phyloP scores from a whole-genome alignment of 495 filamentous ascomycete genomes.

The Terfezia boudieri region DNA sequence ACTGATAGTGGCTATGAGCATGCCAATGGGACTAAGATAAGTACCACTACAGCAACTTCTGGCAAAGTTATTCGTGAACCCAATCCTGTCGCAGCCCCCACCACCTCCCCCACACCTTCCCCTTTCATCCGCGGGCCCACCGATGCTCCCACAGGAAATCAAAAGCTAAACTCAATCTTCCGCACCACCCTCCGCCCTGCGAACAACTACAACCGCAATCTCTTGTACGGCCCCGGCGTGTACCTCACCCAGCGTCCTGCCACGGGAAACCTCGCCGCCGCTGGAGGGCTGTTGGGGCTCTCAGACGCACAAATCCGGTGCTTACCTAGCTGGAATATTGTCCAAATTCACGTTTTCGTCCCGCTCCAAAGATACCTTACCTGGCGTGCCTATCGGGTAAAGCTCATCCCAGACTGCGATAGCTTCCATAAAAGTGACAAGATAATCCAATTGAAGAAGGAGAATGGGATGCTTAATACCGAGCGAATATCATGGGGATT shows the following conservation, averaged over 20 bases:
- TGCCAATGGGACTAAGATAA: too few species aligned
- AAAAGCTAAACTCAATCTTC: background rate
- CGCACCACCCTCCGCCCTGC: background rate
- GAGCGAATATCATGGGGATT: background rate
- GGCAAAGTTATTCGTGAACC: background rate
- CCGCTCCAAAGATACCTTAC: background rate
- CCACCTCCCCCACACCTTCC: background rate
- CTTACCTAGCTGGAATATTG: background rate
- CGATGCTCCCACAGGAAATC: background rate
- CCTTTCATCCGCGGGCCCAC: background rate
- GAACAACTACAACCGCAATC: background rate
- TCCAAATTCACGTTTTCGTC: background rate
- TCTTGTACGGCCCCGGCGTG: background rate
- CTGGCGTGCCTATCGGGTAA: background rate
- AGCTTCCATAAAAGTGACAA: background rate
- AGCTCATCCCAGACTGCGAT: background rate
- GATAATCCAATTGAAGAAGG: background rate
- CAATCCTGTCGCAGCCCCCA: background rate
- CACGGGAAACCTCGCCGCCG: background rate
- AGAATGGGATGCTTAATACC: background rate
- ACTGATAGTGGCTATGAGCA: too few species aligned
- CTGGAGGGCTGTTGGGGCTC: background rate
- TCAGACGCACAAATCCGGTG: background rate
- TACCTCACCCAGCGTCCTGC: background rate
- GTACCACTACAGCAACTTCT: too few species aligned